Base-by-base conservation (phyloP, 148 eudicot genomes). In the Cornus suecica region DNA sequence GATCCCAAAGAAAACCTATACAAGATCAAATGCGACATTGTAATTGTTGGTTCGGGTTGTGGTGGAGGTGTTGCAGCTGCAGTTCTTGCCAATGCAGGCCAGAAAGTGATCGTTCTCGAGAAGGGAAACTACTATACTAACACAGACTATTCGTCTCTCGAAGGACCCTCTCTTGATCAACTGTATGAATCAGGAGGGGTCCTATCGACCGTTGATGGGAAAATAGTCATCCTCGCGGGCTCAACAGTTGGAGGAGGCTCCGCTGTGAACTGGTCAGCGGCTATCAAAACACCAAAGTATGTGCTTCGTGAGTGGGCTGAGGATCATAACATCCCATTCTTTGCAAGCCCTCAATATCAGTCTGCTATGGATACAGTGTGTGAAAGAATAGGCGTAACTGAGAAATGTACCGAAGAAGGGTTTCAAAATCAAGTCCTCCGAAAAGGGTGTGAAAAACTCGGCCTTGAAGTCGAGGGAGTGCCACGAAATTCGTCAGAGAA, bases 31-130 rank as follows among this genome's bases (percentile, higher is more conserved):
- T 90, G 94, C 68, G 94, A 90, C 48, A 90, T 73, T 2, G 88
- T 88, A 2, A 85, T 90, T 20, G 80, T 90, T 13, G 94, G 94
- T 24, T 90, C 94, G 0, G 94, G 92, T 9, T 83, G 90, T 66
- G 94, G 94, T 0, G 94, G 94, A 37, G 92, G 86, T 20, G 92
- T 90, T 25, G 92, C 94, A 4, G 94, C 94, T 1, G 90, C 89
- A 1, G 72, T 87, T 71, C 92, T 90, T 6, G 86, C 94, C 0
- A 81, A 65, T 45, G 78, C 88, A 0, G 90, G 94, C 32, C 82
- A 83, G n/a, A 90, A 90, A 81, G 94, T 88, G 2, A 77, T 90
- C 20, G 85, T 90, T 51, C 75, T 90, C 16, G 94, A 90, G 78
- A 90, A 90, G 72, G 94, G 94, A n/a, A 87, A 87, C 30, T 90